Conservation (phyloP, 768 basidiomycete species). For the Fomitopsis serialis region DNA sequence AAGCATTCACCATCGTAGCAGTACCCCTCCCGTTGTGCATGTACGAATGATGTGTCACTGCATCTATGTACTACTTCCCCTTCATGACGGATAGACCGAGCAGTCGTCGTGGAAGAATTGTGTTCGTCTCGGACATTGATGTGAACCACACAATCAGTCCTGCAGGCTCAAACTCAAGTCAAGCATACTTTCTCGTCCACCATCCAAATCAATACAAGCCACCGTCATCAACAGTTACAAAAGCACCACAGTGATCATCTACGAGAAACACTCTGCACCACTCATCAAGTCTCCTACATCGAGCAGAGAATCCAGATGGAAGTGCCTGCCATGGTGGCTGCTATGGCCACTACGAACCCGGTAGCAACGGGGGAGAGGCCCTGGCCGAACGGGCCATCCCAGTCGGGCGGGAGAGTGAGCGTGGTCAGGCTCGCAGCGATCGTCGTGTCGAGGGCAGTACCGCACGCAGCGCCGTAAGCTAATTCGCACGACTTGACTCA, state of each 20-base stretch:
- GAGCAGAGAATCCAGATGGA: conserved; percentile 49
- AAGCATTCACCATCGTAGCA: conserved; percentile 20
- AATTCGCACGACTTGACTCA: too few relatives aligned
- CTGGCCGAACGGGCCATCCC: conserved; percentile 56
- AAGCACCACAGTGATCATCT: neutral
- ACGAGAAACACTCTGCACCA: neutral
- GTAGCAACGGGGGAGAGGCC: conserved; percentile 40
- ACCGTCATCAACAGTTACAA: too few relatives aligned
- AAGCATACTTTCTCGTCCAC: too few relatives aligned
- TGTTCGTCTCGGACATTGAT: too few relatives aligned
- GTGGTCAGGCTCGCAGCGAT: conserved; percentile 34
- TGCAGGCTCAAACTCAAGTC: too few relatives aligned
- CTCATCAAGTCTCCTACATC: conserved; percentile 31
- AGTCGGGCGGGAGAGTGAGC: conserved; percentile 42
- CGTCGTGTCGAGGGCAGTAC: conserved; percentile 28
- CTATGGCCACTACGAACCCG: conserved; percentile 38
- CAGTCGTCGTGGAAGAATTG: neutral
- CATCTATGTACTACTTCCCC: conserved; percentile 4
- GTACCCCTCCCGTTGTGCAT: conserved; percentile 18
- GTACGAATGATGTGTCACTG: conserved; percentile 12
- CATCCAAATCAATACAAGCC: too few relatives aligned
- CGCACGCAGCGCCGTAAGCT: conserved; percentile 57
- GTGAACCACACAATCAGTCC: too few relatives aligned
- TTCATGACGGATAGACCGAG: neutral
- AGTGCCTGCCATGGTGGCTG: conserved; percentile 42